A percentile compares a stretch with the other conserved stretches of the same genome.
Evolutionary conservation across 176 grass and related monocot species (phyloP).

Genomic region (Tuctoria greenei): DNA sequence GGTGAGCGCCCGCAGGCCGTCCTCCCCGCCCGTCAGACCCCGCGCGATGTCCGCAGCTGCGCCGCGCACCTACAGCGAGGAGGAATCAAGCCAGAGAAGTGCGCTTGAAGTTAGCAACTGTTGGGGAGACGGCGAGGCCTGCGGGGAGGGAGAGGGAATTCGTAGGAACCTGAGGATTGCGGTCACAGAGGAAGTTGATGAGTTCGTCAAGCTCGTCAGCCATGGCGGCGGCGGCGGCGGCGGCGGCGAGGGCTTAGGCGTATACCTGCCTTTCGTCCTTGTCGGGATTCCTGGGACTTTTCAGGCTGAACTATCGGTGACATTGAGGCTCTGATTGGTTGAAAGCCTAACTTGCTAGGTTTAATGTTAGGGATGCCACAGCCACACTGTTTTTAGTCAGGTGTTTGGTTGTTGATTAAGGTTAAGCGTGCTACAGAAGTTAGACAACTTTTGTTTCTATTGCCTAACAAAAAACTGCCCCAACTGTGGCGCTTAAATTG

Average conservation of each 20-base stretch:
- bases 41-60: conserved; percentile 76
- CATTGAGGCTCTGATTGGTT: no score
- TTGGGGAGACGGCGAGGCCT: not conserved
- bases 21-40: conserved; percentile 67
- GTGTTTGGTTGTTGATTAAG: no score
- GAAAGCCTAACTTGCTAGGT: no score
- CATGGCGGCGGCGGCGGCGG: conserved; percentile 42
- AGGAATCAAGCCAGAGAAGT: not conserved
- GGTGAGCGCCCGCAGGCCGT: conserved; percentile 57
- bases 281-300: no score
- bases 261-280: not conserved
- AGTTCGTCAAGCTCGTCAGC: conserved; percentile 59
- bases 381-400: no score
- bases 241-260: conserved; percentile 15
- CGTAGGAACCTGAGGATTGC: conserved; percentile 42
- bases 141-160: not conserved
- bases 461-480: no score
- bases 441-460: no score
- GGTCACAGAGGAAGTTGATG: conserved; percentile 58
- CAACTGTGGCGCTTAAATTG: no score
- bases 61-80: conserved; percentile 54
- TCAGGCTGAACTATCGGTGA: no score
- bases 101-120: not conserved
- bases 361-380: no score
- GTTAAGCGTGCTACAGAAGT: no score